Evolutionary conservation across 2,329 filamentous ascomycete genomes (phyloP).

Genomic region (Pseudogymnoascus sp.): DNA sequence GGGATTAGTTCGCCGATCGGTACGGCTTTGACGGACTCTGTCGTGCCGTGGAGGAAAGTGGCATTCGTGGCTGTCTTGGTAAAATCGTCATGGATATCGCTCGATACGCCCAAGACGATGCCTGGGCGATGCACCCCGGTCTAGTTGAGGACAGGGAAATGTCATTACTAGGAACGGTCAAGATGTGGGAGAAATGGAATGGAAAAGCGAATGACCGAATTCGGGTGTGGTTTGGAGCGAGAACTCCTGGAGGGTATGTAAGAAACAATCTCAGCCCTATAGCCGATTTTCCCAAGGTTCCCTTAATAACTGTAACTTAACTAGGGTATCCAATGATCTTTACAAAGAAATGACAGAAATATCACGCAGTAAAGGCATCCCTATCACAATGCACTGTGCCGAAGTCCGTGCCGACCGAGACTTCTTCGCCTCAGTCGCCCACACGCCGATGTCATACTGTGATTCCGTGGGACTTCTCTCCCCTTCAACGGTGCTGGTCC

Average conservation of each 20-base stretch:
- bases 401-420: constrained; percentile 29
- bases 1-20: constrained; percentile 35
- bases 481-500: constrained; percentile 39
- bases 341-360: constrained; percentile 30
- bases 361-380: constrained; percentile 27
- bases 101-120: constrained; percentile 35
- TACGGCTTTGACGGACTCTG: constrained; percentile 40
- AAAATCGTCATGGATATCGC: constrained; percentile 36
- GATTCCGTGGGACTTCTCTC: constrained; percentile 30
- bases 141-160: constrained; percentile 35
- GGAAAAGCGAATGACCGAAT: constrained; percentile 29
- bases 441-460: constrained; percentile 39
- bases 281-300: not conserved
- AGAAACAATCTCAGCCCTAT: not conserved
- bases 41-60: constrained; percentile 36
- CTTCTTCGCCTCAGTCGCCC: constrained; percentile 27
- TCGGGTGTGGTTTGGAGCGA: constrained; percentile 32
- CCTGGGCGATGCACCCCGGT: constrained; percentile 37
- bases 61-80: constrained; percentile 34
- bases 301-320: not conserved
- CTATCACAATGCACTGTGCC: constrained; percentile 34
- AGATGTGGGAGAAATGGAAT: constrained; percentile 31
- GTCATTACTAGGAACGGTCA: constrained; percentile 27
- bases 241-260: constrained; percentile 31
- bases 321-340: constrained; percentile 27